Evolutionary conservation across 352 stramenopile species (phyloP), one percentile per base, ranked within the genome.

Genomic region (Phytophthora cryptogea): DNA sequence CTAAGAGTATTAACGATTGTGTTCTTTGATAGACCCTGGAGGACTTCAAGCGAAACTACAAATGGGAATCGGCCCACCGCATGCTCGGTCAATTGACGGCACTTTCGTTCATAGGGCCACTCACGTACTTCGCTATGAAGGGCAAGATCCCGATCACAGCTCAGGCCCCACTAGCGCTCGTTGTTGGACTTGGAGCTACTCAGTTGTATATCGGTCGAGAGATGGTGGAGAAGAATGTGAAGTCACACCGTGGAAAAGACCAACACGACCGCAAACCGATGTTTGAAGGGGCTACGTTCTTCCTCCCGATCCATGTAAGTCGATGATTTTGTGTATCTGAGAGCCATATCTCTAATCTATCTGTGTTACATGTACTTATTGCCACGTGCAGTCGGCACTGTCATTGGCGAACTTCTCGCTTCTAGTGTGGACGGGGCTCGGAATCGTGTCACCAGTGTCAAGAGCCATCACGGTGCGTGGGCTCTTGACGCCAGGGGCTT

Each of bases 1-100:
- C n/a, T n/a, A n/a, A n/a, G n/a, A n/a, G n/a, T n/a, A n/a, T n/a
- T 16, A 43, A 13, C 16, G 16, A 5, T 42, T 43, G 16, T 26
- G 23, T 47, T 8, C 13, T 60, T 39, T 26, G 39, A 4, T 56
- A 91, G 96, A 97, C 80, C 6, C 61, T 98, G 13, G 93, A 98
- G 1, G 96, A 99, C 17, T 99, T 99, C 66, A 97, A 98, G 67
- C 88, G 75, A 9, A 98, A 98, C 60, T 98, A 96, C 72, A 97
- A 88, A 54, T 91, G 79, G 76, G 88, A 97, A 63, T 88, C 76
- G 28, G 63, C 88, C 43, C 97, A 99, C 75, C 80, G 96, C 7
- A 96, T 98, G 76, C 78, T 98, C 5, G 96, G 97, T 14, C 65
- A 97, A 36, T 64, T 84, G 13, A 92, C 98, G 5, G 94, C 94